Conservation (phyloP, 495 filamentous ascomycete species). For the Neurospora sp. region DNA sequence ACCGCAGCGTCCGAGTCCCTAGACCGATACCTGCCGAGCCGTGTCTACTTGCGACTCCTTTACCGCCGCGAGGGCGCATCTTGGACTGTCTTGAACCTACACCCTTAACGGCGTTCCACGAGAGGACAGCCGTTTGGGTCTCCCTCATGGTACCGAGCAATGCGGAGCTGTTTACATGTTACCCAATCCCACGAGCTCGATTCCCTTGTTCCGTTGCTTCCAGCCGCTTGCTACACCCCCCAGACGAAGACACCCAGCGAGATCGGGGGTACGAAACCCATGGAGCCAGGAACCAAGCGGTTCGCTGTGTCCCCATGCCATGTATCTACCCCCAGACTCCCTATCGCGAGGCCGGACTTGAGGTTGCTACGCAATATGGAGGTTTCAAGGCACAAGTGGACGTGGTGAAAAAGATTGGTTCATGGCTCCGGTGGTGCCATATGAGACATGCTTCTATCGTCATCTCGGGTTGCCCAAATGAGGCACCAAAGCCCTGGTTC, state of each 20-base stretch:
- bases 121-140: not conserved
- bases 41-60: not conserved
- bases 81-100: not conserved
- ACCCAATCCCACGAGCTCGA: not conserved
- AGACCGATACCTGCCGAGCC: constrained; percentile 11
- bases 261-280: not conserved
- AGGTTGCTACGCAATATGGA: not conserved
- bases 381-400: not conserved
- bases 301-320: not conserved
- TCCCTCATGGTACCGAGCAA: not conserved
- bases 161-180: not conserved
- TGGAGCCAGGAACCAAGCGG: not conserved
- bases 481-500: not conserved
- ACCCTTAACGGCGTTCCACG: not conserved
- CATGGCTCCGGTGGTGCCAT: not conserved
- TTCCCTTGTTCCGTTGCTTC: not conserved
- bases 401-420: not conserved
- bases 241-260: not conserved
- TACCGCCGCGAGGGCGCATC: not conserved
- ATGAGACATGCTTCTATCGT: not conserved
- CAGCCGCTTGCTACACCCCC: not conserved
- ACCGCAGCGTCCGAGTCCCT: not conserved
- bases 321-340: not conserved
- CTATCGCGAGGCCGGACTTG: not conserved
- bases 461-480: not conserved